Base-by-base conservation (phyloP, 371 early-diverging fungal species). In the Mucor indicus region DNA sequence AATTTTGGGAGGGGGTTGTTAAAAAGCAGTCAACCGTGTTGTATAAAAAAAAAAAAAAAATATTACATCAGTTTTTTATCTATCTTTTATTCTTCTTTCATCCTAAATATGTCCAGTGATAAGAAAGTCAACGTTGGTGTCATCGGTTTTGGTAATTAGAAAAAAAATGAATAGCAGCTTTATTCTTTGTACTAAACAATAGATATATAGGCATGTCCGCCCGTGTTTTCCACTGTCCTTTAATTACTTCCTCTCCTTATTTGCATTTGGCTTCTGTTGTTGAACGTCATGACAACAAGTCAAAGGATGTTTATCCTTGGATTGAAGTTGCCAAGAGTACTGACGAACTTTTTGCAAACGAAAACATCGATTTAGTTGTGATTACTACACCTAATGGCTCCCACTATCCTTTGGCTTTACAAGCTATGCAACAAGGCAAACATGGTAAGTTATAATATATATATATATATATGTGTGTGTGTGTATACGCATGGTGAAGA, bases 331-430 rank as follows among this genome's bases (percentile, higher is more conserved):
- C 57, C 33, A 77, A 68, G 32, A 72, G 70, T 22, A 71, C 79
- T 3, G 78, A 81, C 1, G 81, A 80, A 11, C 66, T 88, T 35
- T 62, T 85, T 41, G 70, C 62, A 36, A 60, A 72, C 23, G 20
- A 55, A 2, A 64, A 74, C 13, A 65, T 90, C 38, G 81, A 88
- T 27, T 73, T 89, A 3, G 83, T 89, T 32, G 79, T 90, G 22
- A 81, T 90, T 42, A 85, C 87, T 19, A 83, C 85, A 5, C 89
- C 89, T 30, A 84, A 86, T 55, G 72, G 71, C 38, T 75, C 83
- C 5, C 91, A 90, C 55, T 85, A 69, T 43, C 48, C 68, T 21
- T 74, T 84, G 10, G 82, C 83, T 24, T 77, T 80, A 47, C 53
- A 72, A 46, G 78, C 82, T 4, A 64, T 90, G 60, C 60, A 80